phyloP scores from a whole-genome alignment of 345 rosid species.

The Camelina hispida region DNA sequence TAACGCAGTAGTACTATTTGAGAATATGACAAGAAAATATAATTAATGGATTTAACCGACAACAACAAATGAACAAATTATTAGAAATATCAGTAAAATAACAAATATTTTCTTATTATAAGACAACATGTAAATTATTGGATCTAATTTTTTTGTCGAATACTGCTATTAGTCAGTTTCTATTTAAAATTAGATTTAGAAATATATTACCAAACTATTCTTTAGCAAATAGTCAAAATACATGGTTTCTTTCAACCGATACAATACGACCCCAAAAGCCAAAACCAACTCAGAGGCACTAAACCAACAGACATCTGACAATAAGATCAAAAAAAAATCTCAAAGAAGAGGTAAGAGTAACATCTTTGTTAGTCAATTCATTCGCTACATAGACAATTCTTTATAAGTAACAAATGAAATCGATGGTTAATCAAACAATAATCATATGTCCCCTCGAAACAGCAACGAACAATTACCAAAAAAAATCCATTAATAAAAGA shows the following conservation, averaged over 20 bases:
- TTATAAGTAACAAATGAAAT: constrained; percentile 33
- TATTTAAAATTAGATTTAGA: neutral
- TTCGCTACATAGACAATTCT: constrained; percentile 8
- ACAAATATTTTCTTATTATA: neutral
- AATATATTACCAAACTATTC: neutral
- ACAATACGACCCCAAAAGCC: neutral
- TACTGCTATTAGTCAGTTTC: neutral
- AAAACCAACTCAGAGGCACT: too few relatives aligned
- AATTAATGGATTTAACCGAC: neutral
- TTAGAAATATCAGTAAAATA: neutral
- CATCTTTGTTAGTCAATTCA: constrained; percentile 31
- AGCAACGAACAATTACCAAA: constrained; percentile 2
- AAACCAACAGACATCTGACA: neutral
- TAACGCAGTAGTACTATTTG: too few relatives aligned
- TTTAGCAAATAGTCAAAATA: neutral
- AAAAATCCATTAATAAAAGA: neutral
- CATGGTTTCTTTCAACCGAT: neutral
- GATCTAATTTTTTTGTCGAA: neutral
- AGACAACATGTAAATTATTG: neutral
- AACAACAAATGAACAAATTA: neutral
- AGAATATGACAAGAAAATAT: neutral
- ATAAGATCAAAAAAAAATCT: neutral
- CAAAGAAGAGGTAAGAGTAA: constrained; percentile 3
- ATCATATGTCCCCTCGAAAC: constrained; percentile 12
- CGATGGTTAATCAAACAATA: constrained; percentile 28